Conservation (phyloP, 352 stramenopile species). For the Pythium sp. region DNA sequence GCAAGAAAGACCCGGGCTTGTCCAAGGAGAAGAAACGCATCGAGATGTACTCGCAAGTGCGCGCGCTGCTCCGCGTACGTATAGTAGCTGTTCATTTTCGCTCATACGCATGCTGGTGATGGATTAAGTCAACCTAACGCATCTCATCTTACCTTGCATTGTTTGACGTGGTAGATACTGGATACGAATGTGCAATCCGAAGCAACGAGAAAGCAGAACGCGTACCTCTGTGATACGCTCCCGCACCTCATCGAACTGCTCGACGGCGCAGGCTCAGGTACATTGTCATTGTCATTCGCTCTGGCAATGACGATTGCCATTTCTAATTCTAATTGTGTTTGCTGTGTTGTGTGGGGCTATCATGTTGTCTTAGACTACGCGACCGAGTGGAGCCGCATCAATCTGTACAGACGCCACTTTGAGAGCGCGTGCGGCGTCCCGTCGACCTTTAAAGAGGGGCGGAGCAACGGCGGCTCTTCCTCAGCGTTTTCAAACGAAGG, state of each 20-base stretch:
- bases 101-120: not conserved
- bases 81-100: not conserved
- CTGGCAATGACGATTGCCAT: not conserved
- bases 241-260: constrained; percentile 62
- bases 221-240: constrained; percentile 58
- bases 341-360: not conserved
- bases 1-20: constrained; percentile 32
- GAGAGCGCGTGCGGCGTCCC: constrained; percentile 68
- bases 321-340: not conserved
- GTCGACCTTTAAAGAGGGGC: constrained; percentile 44
- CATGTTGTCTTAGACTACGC: constrained; percentile 41
- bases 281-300: not conserved
- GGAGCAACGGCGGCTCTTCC: not conserved
- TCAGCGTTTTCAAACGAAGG: constrained; percentile 4
- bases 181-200: constrained; percentile 75
- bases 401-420: constrained; percentile 77
- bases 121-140: not conserved
- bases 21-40: constrained; percentile 62
- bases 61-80: constrained; percentile 58
- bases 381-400: constrained; percentile 70
- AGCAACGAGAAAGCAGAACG: constrained; percentile 57
- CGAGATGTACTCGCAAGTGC: constrained; percentile 79
- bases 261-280: constrained; percentile 60
- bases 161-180: constrained; percentile 36
- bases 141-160: not conserved